A percentile compares a stretch with the other conserved stretches of the same genome.
These are phyloP conservation scores for Pontederia crassipes DNA, from an alignment of 176 grass and related monocot species.

Conservation along the genomic window DNA sequence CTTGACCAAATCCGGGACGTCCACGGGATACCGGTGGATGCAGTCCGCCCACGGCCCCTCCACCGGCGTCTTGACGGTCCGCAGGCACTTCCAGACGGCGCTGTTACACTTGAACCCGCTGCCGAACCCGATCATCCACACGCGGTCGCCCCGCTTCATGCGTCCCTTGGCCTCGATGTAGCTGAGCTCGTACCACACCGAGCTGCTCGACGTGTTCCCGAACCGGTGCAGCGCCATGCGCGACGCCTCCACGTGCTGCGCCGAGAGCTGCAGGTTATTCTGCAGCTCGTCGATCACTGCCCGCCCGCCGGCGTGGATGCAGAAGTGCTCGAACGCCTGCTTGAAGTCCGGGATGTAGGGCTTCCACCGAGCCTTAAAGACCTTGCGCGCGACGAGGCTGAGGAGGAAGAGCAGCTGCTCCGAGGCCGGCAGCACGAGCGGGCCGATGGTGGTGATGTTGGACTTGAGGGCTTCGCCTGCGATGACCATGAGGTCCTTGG, in stretches of 20 bases:
- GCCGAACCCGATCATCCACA: constrained; percentile 57
- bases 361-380: background rate
- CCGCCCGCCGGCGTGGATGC: constrained; percentile 72
- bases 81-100: constrained; percentile 87
- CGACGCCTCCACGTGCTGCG: constrained; percentile 1
- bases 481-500: constrained; percentile 14
- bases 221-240: constrained; percentile 7
- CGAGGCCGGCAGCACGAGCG: constrained; percentile 8
- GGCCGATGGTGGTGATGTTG: constrained; percentile 15
- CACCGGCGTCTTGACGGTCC: constrained; percentile 36
- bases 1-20: background rate
- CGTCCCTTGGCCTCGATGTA: background rate
- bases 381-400: background rate
- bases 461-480: constrained; percentile 5
- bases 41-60: background rate
- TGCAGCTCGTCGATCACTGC: constrained; percentile 73
- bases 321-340: constrained; percentile 86
- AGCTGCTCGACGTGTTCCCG: constrained; percentile 10
- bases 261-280: constrained; percentile 34
- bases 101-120: constrained; percentile 95
- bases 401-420: constrained; percentile 12
- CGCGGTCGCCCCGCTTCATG: background rate
- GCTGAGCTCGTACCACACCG: constrained; percentile 1
- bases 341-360: constrained; percentile 85
- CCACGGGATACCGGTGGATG: background rate